phyloP scores from a whole-genome alignment of 805 yeast genomes.

The Peterozyma xylosa region DNA sequence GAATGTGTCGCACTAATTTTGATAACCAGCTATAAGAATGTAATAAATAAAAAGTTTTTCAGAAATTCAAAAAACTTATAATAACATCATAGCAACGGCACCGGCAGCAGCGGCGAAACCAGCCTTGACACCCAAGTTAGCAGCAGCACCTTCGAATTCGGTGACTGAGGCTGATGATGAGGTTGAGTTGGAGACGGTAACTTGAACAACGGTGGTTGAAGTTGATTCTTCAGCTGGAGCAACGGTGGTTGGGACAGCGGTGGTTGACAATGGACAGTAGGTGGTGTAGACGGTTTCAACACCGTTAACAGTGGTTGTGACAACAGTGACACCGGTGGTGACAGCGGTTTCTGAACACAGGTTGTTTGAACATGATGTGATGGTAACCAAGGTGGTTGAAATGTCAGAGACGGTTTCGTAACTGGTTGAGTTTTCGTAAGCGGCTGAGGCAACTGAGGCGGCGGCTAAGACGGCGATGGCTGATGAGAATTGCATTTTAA shows the following conservation, averaged over 20 bases:
- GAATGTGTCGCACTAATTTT: neutral
- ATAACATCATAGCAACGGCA: conserved; percentile 10
- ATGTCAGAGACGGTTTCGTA: conserved; percentile 12
- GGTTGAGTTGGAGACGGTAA: conserved; percentile 4
- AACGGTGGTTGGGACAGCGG: neutral
- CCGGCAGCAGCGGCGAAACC: conserved; percentile 9
- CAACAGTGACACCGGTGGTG: conserved; percentile 18
- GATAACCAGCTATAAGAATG: neutral
- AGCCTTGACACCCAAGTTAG: conserved; percentile 7
- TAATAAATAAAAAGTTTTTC: neutral
- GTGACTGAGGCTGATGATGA: conserved; percentile 6
- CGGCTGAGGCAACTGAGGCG: conserved; percentile 12
- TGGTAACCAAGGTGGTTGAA: conserved; percentile 11
- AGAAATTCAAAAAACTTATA: conserved; percentile 3
- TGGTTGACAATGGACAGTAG: conserved; percentile 17
- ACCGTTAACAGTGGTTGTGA: conserved; percentile 17
- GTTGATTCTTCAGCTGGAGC: conserved; percentile 2
- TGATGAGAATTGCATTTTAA: conserved; percentile 32
- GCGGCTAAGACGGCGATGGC: conserved; percentile 23
- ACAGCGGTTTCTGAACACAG: conserved; percentile 14
- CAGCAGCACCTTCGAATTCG: conserved; percentile 9
- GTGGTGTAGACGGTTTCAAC: conserved; percentile 17
- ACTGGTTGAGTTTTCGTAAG: conserved; percentile 23
- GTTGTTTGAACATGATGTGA: conserved; percentile 15
- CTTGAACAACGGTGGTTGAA: conserved; percentile 6